These are phyloP conservation scores for Russula brevipes DNA, from an alignment of 768 basidiomycete species.

Conservation along the genomic window DNA sequence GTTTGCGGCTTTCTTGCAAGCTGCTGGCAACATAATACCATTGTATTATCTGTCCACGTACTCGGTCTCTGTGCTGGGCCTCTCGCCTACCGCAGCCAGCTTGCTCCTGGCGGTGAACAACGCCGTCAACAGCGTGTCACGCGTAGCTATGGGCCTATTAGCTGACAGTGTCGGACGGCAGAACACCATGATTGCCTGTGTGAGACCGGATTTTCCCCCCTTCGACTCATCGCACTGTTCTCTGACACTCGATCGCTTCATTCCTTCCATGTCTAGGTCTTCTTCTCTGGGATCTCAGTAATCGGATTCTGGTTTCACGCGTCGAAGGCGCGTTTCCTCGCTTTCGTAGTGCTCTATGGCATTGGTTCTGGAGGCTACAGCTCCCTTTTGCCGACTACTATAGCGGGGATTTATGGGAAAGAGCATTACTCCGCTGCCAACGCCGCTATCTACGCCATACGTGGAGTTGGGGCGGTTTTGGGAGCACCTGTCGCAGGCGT, in stretches of 20 bases:
- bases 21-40: conserved; percentile 43
- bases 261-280: conserved; percentile 29
- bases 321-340: conserved; percentile 35
- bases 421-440: conserved; percentile 42
- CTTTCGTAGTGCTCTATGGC: conserved; percentile 40
- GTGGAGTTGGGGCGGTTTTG: conserved; percentile 38
- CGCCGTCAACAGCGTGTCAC: conserved; percentile 40
- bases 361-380: conserved; percentile 44
- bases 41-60: conserved; percentile 43
- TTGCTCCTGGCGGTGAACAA: conserved; percentile 40
- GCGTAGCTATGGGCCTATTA: conserved; percentile 38
- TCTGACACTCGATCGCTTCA: not conserved
- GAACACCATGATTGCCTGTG: conserved; percentile 40
- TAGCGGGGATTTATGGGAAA: conserved; percentile 41
- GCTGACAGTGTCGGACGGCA: conserved; percentile 42
- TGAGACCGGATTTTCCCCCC: conserved; percentile 22
- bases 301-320: conserved; percentile 42
- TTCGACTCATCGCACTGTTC: not conserved
- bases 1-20: conserved; percentile 40
- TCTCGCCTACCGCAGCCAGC: conserved; percentile 36
- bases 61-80: conserved; percentile 37
- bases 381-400: conserved; percentile 41
- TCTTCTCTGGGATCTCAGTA: conserved; percentile 38
- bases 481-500: conserved; percentile 42
- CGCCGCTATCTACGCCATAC: conserved; percentile 39